phyloP scores from a whole-genome alignment of 148 eudicot species.

The Pharnaceum exiguum region DNA sequence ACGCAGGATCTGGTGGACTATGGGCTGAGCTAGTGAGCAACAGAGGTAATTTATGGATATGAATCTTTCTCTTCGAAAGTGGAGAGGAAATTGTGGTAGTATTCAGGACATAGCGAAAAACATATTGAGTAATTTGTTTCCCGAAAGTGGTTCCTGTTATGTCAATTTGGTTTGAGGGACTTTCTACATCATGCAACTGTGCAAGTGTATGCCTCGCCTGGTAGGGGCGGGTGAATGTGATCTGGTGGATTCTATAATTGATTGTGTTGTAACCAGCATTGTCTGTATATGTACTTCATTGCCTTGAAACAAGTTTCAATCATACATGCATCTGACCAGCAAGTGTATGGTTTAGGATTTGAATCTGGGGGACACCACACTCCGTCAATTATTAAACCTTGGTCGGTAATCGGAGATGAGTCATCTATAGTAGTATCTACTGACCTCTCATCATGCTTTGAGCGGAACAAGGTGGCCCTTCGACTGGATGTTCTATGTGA shows the following conservation, averaged over 20 bases:
- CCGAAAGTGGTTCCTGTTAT: too few relatives aligned
- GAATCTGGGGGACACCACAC: constrained; percentile 74
- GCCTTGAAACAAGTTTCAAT: background rate
- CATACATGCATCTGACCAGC: constrained; percentile 5
- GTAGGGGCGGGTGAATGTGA: too few relatives aligned
- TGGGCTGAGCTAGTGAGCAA: constrained; percentile 95
- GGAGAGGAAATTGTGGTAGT: too few relatives aligned
- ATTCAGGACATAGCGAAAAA: too few relatives aligned
- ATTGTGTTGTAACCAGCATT: too few relatives aligned
- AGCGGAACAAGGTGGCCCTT: constrained; percentile 76
- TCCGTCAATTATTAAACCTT: constrained; percentile 78
- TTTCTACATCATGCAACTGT: too few relatives aligned
- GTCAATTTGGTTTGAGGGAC: too few relatives aligned
- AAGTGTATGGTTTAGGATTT: constrained; percentile 52
- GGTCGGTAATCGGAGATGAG: constrained; percentile 77
- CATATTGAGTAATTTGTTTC: too few relatives aligned
- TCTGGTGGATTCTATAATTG: too few relatives aligned
- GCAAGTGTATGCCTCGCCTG: too few relatives aligned
- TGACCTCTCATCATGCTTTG: constrained; percentile 90
- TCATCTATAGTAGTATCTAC: constrained; percentile 52
- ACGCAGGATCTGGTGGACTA: constrained; percentile 94
- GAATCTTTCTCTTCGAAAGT: too few relatives aligned
- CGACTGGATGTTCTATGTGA: constrained; percentile 84
- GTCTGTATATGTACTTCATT: too few relatives aligned
- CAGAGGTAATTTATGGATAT: constrained; percentile 59